These are phyloP conservation scores for Saturnispora dispora DNA, from an alignment of 805 yeast species.

Conservation along the genomic window DNA sequence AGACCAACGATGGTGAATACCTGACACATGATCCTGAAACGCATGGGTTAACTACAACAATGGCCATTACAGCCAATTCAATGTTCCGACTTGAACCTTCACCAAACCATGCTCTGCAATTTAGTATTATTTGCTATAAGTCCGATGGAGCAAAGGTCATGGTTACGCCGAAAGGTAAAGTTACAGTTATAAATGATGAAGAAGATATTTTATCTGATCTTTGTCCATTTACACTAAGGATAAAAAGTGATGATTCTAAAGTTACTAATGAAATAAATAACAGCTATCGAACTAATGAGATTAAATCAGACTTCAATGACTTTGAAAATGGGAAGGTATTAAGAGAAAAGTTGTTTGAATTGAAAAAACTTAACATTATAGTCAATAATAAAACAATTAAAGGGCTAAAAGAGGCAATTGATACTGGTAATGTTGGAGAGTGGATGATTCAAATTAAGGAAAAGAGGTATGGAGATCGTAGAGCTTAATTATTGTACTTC, in stretches of 20 bases:
- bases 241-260: constrained; percentile 21
- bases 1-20: constrained; percentile 19
- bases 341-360: constrained; percentile 16
- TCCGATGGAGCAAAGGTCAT: background rate
- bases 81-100: constrained; percentile 16
- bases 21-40: constrained; percentile 15
- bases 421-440: constrained; percentile 22
- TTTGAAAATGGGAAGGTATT: constrained; percentile 11
- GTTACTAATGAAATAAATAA: constrained; percentile 12
- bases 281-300: constrained; percentile 11
- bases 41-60: constrained; percentile 16
- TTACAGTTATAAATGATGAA: constrained; percentile 23
- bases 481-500: constrained; percentile 9
- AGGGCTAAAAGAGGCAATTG: constrained; percentile 18
- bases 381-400: constrained; percentile 16
- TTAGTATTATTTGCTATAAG: background rate
- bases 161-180: constrained; percentile 8
- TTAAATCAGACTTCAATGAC: constrained; percentile 10
- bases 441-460: constrained; percentile 23
- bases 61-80: constrained; percentile 23
- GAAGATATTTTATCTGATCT: constrained; percentile 22
- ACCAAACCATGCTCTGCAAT: constrained; percentile 8
- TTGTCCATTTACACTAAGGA: constrained; percentile 18
- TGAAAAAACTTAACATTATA: constrained; percentile 18
- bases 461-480: constrained; percentile 20